Conservation (phyloP, 371 early-diverging fungal genomes). For the Capillidium heterosporum region DNA sequence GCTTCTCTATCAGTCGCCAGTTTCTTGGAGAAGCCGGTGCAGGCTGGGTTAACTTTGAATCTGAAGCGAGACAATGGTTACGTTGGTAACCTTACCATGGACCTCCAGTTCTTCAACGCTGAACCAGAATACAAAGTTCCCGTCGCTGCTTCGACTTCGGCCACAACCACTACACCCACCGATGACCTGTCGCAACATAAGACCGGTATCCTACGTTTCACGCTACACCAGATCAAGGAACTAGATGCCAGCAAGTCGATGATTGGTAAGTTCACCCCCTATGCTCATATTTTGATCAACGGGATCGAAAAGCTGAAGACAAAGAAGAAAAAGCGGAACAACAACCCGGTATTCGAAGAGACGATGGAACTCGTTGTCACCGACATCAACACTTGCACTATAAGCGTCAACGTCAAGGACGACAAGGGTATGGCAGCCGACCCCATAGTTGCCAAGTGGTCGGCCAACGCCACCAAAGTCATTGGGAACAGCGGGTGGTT, state of each 20-base stretch:
- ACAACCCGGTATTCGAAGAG: constrained; percentile 24
- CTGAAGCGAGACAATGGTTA: not conserved
- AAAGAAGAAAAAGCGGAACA: constrained; percentile 19
- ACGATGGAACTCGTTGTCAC: constrained; percentile 21
- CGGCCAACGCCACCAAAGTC: constrained; percentile 15
- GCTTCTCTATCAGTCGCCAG: constrained; percentile 11
- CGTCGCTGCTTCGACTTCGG: not conserved
- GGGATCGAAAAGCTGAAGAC: constrained; percentile 20
- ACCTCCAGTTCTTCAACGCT: not conserved
- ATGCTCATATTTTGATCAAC: constrained; percentile 22
- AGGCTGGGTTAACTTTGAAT: constrained; percentile 9
- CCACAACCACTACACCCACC: not conserved
- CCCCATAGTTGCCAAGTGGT: constrained; percentile 20
- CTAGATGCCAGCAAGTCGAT: constrained; percentile 13
- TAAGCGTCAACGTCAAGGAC: constrained; percentile 22
- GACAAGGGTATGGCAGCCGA: constrained; percentile 16
- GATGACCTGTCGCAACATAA: not conserved
- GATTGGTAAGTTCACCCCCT: constrained; percentile 18
- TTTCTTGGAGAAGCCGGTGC: constrained; percentile 12
- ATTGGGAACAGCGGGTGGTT: constrained; percentile 26
- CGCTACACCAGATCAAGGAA: constrained; percentile 27
- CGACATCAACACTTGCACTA: constrained; percentile 17
- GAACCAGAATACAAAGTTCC: not conserved
- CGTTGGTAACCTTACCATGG: not conserved
- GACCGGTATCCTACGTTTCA: constrained; percentile 24